Conservation (phyloP, 345 rosid species). For the Salix arbutifolia region DNA sequence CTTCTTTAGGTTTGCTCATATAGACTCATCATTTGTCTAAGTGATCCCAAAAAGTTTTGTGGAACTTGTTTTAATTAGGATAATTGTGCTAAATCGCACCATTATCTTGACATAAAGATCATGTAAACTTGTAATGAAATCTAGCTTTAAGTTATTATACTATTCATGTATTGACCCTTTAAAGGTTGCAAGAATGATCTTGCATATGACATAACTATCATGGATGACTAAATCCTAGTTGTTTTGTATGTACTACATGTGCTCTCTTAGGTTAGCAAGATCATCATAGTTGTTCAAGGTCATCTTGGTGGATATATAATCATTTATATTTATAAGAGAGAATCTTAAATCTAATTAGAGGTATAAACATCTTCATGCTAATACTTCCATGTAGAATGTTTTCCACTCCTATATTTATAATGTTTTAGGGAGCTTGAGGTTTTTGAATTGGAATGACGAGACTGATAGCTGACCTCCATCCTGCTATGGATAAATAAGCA, state of each 20-base stretch:
- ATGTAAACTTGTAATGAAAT: not conserved
- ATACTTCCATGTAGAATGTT: too few relatives aligned
- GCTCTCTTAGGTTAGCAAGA: too few relatives aligned
- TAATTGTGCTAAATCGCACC: not conserved
- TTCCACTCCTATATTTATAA: not conserved
- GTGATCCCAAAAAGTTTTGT: not conserved
- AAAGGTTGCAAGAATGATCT: not conserved
- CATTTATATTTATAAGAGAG: too few relatives aligned
- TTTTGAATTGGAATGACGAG: not conserved
- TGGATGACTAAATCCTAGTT: too few relatives aligned
- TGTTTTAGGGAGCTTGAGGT: not conserved
- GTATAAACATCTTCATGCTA: too few relatives aligned
- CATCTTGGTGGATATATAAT: not conserved
- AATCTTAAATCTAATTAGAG: not conserved
- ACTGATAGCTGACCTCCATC: rapidly evolving
- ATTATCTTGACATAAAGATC: not conserved
- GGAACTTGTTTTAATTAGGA: not conserved
- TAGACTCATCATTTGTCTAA: too few relatives aligned
- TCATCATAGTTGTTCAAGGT: not conserved
- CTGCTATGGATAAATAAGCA: rapidly evolving
- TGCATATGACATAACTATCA: not conserved
- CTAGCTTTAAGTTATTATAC: too few relatives aligned
- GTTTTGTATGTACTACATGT: too few relatives aligned
- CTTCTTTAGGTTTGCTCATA: too few relatives aligned
- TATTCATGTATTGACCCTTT: not conserved